Evolutionary conservation across 2,329 filamentous ascomycete genomes (phyloP).

Genomic region (Colletotrichum sp.): DNA sequence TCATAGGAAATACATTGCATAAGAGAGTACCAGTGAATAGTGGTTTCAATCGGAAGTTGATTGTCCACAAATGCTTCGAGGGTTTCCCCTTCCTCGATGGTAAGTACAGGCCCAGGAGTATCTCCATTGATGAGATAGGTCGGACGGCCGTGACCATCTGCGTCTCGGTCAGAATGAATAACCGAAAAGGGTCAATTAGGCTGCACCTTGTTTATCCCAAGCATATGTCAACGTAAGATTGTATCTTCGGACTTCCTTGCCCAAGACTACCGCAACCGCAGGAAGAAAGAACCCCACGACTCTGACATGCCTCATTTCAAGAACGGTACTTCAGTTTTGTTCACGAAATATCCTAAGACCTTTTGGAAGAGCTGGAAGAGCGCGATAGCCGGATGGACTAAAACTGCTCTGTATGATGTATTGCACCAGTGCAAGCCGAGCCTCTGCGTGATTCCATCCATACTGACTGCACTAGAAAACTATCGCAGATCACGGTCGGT

Average conservation of each 20-base stretch:
- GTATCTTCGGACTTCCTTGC: background rate
- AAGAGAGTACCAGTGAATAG: background rate
- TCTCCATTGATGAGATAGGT: slow-evolving; percentile 1
- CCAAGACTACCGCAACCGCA: background rate
- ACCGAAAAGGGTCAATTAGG: background rate
- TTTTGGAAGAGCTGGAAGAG: background rate
- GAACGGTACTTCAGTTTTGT: no score
- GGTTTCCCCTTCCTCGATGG: background rate
- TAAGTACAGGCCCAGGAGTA: background rate
- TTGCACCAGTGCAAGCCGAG: background rate
- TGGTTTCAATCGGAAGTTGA: slow-evolving; percentile 4
- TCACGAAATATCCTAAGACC: background rate
- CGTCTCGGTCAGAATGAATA: background rate
- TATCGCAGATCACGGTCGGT: no score
- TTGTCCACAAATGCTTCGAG: slow-evolving; percentile 10
- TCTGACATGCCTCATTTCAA: background rate
- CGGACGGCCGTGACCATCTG: slow-evolving; percentile 6
- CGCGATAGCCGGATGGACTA: background rate
- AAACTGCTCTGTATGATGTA: background rate
- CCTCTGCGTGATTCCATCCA: no score
- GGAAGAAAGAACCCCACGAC: background rate
- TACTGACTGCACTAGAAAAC: background rate
- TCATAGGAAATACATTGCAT: background rate
- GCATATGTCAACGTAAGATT: slow-evolving; percentile 5
- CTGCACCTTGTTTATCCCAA: background rate